Percentiles rank a stretch among this genome's conserved stretches.
phyloP scores from a whole-genome alignment of 345 rosid genomes.

The sweet orange (Citrus sinensis) region DNA sequence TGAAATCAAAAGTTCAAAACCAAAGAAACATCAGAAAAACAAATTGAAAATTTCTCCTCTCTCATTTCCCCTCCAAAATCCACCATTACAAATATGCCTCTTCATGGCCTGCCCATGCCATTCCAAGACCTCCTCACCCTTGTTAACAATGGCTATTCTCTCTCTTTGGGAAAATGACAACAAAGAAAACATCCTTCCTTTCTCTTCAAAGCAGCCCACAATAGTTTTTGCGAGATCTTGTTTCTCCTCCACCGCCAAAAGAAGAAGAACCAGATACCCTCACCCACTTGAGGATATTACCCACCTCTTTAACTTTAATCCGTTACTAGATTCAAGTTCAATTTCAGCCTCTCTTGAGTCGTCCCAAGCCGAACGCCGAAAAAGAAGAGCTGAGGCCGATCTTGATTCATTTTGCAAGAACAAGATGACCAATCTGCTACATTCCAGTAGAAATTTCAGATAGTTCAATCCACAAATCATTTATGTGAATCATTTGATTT shows the following conservation, averaged over 20 bases:
- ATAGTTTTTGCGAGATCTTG: background rate
- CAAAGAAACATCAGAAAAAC: background rate
- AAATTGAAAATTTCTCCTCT: constrained; percentile 3
- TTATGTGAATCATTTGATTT: background rate
- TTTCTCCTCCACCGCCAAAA: background rate
- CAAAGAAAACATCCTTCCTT: constrained; percentile 35
- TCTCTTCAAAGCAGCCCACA: constrained; percentile 11
- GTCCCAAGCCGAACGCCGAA: constrained; percentile 2
- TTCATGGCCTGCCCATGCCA: background rate
- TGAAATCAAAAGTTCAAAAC: background rate
- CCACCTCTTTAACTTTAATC: constrained; percentile 12
- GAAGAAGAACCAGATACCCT: constrained; percentile 21
- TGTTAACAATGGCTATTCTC: constrained; percentile 20
- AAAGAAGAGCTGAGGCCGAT: constrained; percentile 15
- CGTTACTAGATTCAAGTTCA: background rate
- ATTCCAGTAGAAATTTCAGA: constrained; percentile 19
- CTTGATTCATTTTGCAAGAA: constrained; percentile 7
- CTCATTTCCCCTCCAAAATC: constrained; percentile 27
- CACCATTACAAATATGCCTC: constrained; percentile 26
- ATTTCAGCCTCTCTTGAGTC: background rate
- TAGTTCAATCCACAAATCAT: constrained; percentile 1
- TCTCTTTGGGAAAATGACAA: constrained; percentile 13
- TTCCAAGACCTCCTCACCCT: background rate
- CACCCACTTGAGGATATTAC: constrained; percentile 41
- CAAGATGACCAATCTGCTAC: constrained; percentile 17